Evolutionary conservation across 179 eudicot genomes (phyloP).

Genomic region (Drosera spatulata): DNA sequence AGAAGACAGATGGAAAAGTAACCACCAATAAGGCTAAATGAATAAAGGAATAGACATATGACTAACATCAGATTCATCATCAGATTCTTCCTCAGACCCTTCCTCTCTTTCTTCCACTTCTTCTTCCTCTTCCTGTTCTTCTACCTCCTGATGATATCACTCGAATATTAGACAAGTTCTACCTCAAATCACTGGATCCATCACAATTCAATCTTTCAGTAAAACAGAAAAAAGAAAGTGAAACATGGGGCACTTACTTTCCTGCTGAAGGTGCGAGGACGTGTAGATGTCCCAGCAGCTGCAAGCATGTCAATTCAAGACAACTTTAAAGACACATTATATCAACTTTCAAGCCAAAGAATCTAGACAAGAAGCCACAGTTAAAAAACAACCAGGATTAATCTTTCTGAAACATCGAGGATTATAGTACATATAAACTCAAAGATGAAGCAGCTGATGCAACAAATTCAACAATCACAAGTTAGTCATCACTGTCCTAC

Average conservation of each 20-base stretch:
- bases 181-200: neutral
- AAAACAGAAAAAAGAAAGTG: neutral
- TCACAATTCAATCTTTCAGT: neutral
- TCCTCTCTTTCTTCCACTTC: slow-evolving; percentile 36
- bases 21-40: neutral
- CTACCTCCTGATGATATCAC: slow-evolving; percentile 39
- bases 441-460: no score
- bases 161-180: neutral
- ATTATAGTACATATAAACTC: no score
- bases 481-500: no score
- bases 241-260: slow-evolving; percentile 17
- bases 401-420: no score
- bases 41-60: neutral
- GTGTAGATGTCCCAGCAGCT: slow-evolving; percentile 58
- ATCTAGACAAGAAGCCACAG: neutral
- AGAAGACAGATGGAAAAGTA: neutral
- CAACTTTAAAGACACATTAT: neutral
- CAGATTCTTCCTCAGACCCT: slow-evolving; percentile 67
- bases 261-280: slow-evolving; percentile 66
- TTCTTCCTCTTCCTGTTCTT: slow-evolving; percentile 48
- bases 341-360: neutral
- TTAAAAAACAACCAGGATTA: neutral
- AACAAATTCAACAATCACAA: no score
- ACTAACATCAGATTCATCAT: slow-evolving; percentile 47
- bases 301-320: slow-evolving; percentile 17